A percentile compares a stretch with the other conserved stretches of the same genome.
Conservation (phyloP, 176 grass and related monocot genomes). For the Rhynchospora breviuscula region DNA sequence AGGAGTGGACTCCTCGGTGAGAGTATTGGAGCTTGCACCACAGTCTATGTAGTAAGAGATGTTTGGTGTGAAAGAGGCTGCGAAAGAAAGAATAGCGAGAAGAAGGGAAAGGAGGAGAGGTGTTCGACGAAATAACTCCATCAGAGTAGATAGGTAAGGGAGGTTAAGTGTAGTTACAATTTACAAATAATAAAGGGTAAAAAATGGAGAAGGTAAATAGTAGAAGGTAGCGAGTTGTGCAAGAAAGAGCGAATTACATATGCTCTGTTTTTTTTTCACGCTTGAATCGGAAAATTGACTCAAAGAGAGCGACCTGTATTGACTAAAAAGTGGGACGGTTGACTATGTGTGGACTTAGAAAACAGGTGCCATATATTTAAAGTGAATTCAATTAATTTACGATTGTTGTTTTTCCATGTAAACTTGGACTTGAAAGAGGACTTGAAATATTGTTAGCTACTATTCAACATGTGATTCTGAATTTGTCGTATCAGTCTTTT, state of each 20-base stretch:
- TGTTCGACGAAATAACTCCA: slow-evolving; percentile 24
- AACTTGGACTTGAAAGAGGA: too few relatives aligned
- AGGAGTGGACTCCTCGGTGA: neutral
- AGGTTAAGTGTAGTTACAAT: too few relatives aligned
- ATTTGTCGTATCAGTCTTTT: neutral
- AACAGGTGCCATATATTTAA: neutral
- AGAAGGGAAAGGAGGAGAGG: slow-evolving; percentile 19
- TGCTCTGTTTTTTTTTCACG: neutral
- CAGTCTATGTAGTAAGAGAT: neutral
- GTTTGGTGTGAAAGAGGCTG: slow-evolving; percentile 18
- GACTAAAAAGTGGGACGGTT: neutral
- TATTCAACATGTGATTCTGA: neutral
- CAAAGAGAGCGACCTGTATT: neutral
- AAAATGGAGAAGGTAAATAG: neutral
- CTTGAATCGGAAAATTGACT: neutral
- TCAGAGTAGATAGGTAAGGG: neutral
- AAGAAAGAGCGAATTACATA: neutral
- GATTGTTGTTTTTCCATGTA: too few relatives aligned
- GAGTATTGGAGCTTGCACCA: neutral
- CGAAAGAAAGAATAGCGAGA: neutral
- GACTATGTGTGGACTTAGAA: neutral
- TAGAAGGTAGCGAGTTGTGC: neutral
- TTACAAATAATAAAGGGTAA: neutral
- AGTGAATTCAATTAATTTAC: neutral
- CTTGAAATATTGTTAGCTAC: neutral